A percentile compares a stretch with the other conserved stretches of the same genome.
Conservation (phyloP, 2,329 filamentous ascomycete genomes). For the Ascochyta rabiei region DNA sequence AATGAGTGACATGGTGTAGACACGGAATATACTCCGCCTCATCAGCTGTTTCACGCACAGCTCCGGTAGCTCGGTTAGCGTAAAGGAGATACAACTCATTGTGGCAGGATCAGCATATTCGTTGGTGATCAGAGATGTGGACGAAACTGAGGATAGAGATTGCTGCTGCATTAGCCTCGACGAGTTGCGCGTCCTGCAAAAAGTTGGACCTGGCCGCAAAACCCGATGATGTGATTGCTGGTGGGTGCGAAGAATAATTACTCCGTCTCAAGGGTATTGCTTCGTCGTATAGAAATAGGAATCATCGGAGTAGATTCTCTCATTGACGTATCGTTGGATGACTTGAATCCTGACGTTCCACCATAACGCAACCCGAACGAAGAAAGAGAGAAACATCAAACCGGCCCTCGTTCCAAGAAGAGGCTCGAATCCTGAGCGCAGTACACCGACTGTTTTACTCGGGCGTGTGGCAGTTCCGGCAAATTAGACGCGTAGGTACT, state of each 20-base stretch:
- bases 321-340: not conserved
- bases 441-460: not conserved
- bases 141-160: not conserved
- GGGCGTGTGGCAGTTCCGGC: not conserved
- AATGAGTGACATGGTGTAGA: not conserved
- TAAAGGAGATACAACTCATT: constrained; percentile 8
- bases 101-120: constrained; percentile 12
- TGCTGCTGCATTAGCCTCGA: not conserved
- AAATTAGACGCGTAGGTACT: not conserved
- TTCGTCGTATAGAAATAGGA: not conserved
- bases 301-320: not conserved
- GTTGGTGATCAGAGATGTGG: not conserved
- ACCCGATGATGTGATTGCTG: not conserved
- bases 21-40: constrained; percentile 13
- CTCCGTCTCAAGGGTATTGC: not conserved
- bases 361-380: not conserved
- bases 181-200: not conserved
- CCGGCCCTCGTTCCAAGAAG: not conserved
- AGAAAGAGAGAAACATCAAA: not conserved
- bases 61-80: constrained; percentile 1
- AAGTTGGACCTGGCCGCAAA: not conserved
- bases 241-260: not conserved
- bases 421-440: not conserved
- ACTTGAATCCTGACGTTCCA: not conserved
- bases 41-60: constrained; percentile 10